phyloP scores from a whole-genome alignment of 73 alveolate genomes.

The Paramecium pentaurelia region DNA sequence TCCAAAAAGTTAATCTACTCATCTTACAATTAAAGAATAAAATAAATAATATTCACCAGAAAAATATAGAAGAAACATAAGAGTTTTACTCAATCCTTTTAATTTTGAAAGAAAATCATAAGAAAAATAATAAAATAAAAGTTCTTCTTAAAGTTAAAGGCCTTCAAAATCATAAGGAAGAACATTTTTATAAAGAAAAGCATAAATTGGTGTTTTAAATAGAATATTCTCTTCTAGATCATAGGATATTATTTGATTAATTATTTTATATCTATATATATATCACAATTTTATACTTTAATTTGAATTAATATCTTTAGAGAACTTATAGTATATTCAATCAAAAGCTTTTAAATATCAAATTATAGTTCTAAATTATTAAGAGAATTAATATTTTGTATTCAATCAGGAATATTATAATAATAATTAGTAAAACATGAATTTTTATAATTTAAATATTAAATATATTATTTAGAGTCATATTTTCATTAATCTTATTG shows the following conservation, averaged over 20 bases:
- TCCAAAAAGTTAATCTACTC: neutral
- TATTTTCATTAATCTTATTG: no score
- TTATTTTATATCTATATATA: neutral
- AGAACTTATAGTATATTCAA: neutral
- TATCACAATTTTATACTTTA: neutral
- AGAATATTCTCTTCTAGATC: constrained; percentile 10
- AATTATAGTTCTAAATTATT: neutral
- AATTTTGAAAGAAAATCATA: neutral
- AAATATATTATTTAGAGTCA: no score
- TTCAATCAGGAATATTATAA: neutral
- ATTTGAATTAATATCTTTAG: neutral
- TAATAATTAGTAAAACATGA: neutral
- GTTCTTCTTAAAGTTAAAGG: neutral
- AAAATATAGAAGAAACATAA: neutral
- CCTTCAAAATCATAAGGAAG: neutral
- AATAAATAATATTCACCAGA: neutral
- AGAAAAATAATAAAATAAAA: neutral
- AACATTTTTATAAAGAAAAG: neutral
- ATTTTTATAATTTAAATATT: no score
- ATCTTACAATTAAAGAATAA: neutral
- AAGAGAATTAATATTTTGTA: no score
- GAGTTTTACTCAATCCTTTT: neutral
- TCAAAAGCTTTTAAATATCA: neutral
- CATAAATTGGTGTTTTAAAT: neutral
- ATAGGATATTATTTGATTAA: neutral